Conservation (phyloP, 2,329 filamentous ascomycete species). For the Diaporthe humulicola region DNA sequence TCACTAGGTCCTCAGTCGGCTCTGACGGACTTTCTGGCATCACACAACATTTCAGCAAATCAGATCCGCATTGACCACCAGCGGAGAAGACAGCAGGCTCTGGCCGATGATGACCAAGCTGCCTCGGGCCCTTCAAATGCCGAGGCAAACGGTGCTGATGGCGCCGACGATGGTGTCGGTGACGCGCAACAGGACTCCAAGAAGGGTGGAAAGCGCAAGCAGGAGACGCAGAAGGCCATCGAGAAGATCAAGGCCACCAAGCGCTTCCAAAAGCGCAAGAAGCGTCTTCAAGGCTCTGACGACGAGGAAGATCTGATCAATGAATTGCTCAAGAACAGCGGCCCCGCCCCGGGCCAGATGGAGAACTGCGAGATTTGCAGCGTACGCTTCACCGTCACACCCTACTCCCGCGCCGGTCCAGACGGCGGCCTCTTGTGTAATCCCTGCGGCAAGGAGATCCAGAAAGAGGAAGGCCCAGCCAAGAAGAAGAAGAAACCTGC, state of each 20-base stretch:
- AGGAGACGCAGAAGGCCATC: slow-evolving; percentile 62
- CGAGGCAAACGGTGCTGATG: slow-evolving; percentile 41
- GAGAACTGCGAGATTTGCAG: slow-evolving; percentile 88
- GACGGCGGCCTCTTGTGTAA: slow-evolving; percentile 89
- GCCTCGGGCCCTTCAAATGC: slow-evolving; percentile 41
- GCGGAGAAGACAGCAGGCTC: slow-evolving; percentile 58
- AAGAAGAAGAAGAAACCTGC: slow-evolving; percentile 68
- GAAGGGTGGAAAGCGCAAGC: slow-evolving; percentile 66
- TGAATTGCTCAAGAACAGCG: slow-evolving; percentile 60
- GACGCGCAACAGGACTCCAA: slow-evolving; percentile 43
- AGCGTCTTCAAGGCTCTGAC: slow-evolving; percentile 52
- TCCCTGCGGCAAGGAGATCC: slow-evolving; percentile 82
- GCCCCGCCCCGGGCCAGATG: slow-evolving; percentile 82
- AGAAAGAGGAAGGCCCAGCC: slow-evolving; percentile 72
- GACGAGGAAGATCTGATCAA: slow-evolving; percentile 65
- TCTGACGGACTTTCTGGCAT: slow-evolving; percentile 67
- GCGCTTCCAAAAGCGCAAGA: slow-evolving; percentile 67
- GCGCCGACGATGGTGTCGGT: slow-evolving; percentile 44
- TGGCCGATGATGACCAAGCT: slow-evolving; percentile 48
- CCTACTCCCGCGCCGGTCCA: slow-evolving; percentile 86
- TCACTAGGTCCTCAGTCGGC: slow-evolving; percentile 57
- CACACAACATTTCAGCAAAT: slow-evolving; percentile 78
- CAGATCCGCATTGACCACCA: slow-evolving; percentile 65
- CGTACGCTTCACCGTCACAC: slow-evolving; percentile 92
- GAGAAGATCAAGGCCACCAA: slow-evolving; percentile 75